These are phyloP conservation scores for Verticillium zaregamsianum DNA, from an alignment of 2,329 filamentous ascomycete species.

Conservation along the genomic window DNA sequence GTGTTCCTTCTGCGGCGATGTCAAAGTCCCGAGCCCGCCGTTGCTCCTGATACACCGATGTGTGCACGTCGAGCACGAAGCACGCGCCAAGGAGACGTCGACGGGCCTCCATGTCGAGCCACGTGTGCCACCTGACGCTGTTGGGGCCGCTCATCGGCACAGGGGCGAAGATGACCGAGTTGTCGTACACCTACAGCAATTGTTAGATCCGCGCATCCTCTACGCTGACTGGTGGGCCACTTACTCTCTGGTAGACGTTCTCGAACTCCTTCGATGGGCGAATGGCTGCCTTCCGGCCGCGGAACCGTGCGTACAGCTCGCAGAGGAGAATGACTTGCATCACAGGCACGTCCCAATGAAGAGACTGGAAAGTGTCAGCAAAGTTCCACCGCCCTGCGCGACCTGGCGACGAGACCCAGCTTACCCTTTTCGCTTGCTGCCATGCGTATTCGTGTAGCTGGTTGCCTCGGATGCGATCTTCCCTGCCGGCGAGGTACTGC, in stretches of 20 bases:
- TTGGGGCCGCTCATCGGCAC: conserved; percentile 17
- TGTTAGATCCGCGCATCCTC: conserved; percentile 16
- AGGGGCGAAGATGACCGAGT: conserved; percentile 21
- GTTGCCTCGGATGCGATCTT: conserved; percentile 45
- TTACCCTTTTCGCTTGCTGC: conserved; percentile 46
- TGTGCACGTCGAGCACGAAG: conserved; percentile 53
- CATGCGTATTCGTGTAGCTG: conserved; percentile 48
- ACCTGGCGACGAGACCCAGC: conserved; percentile 18
- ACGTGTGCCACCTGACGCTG: conserved; percentile 42
- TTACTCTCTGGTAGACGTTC: conserved; percentile 50
- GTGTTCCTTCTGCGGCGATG: conserved; percentile 25
- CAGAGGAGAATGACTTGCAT: conserved; percentile 53
- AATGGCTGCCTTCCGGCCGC: conserved; percentile 44
- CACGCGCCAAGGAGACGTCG: conserved; percentile 52
- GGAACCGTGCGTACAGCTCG: conserved; percentile 52
- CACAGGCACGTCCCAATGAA: conserved; percentile 43
- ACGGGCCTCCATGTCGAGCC: conserved; percentile 48
- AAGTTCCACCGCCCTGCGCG: neutral
- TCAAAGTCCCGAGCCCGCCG: conserved; percentile 29
- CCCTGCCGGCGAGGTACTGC: conserved; percentile 42
- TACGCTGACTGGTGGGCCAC: conserved; percentile 23
- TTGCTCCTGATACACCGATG: conserved; percentile 51
- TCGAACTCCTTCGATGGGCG: conserved; percentile 45
- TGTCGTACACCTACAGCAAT: conserved; percentile 34
- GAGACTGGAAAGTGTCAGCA: conserved; percentile 29